Conservation (phyloP, 2,329 filamentous ascomycete genomes). For the Ceratocystiopsis sp. region DNA sequence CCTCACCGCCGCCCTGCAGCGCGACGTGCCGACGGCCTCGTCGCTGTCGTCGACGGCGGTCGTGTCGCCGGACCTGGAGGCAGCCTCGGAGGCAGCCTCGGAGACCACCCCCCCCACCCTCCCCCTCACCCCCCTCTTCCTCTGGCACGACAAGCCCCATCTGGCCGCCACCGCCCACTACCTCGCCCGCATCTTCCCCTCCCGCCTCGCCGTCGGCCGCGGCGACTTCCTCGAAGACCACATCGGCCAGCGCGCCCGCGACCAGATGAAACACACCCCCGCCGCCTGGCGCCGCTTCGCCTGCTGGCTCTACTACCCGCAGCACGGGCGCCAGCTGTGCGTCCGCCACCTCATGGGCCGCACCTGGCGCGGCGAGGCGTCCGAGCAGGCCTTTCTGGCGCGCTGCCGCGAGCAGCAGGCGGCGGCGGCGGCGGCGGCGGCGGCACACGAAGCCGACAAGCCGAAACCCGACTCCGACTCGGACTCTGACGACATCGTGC, state of each 20-base stretch:
- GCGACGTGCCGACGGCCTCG: constrained; percentile 17
- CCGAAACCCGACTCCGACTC: too few relatives aligned
- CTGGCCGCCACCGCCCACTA: constrained; percentile 32
- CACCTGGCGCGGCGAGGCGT: constrained; percentile 27
- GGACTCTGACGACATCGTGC: too few relatives aligned
- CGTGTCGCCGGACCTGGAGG: background rate
- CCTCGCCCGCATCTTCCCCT: constrained; percentile 30
- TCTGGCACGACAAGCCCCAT: constrained; percentile 43
- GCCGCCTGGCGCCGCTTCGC: constrained; percentile 34
- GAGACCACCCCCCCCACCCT: constrained; percentile 12
- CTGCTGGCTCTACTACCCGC: constrained; percentile 37
- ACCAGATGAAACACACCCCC: constrained; percentile 35
- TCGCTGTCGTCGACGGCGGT: background rate
- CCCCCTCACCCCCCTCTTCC: constrained; percentile 36
- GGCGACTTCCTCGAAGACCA: constrained; percentile 41
- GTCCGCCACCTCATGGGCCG: constrained; percentile 33
- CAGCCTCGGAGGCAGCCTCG: background rate
- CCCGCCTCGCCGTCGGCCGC: constrained; percentile 28
- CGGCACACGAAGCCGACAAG: background rate
- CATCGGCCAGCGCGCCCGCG: constrained; percentile 34
- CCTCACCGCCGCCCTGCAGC: constrained; percentile 24
- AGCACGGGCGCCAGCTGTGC: constrained; percentile 25
- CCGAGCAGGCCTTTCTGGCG: constrained; percentile 9
- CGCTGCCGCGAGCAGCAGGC: constrained; percentile 1
- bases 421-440: too few relatives aligned